Conservation (phyloP, 140 eudicot species). For the Senecio squalidus region DNA sequence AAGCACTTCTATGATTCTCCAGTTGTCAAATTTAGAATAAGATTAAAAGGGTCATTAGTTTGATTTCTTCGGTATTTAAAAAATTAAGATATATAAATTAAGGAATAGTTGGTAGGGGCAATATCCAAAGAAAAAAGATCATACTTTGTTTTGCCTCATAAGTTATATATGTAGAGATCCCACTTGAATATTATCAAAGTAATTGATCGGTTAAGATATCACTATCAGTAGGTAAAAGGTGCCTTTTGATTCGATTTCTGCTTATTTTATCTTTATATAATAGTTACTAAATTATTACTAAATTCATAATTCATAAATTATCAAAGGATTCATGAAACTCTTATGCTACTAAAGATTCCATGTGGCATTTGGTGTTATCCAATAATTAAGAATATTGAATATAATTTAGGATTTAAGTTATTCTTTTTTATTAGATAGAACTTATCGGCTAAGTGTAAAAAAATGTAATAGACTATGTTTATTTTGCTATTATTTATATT, state of each 20-base stretch:
- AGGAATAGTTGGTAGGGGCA: neutral
- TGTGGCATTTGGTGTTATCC: neutral
- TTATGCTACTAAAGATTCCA: neutral
- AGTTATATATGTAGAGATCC: constrained; percentile 12
- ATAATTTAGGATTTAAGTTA: no score
- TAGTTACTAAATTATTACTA: neutral
- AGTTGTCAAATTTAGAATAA: no score
- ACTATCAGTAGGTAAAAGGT: constrained; percentile 72
- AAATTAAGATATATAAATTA: neutral
- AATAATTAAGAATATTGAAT: no score
- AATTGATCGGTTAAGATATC: constrained; percentile 41
- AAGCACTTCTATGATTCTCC: no score
- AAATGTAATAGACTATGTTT: no score
- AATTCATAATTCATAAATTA: neutral
- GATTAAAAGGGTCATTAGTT: no score
- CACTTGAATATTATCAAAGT: constrained; percentile 35
- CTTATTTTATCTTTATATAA: constrained; percentile 9
- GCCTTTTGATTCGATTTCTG: constrained; percentile 16
- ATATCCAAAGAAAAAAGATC: neutral
- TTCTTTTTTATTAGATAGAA: no score
- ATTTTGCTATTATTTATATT: no score
- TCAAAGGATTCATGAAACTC: neutral
- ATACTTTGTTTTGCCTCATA: neutral
- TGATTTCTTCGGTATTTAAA: no score
- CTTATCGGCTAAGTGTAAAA: no score